These are phyloP conservation scores for Sclerotinia subarctica DNA, from an alignment of 2,329 filamentous ascomycete species.

Conservation along the genomic window DNA sequence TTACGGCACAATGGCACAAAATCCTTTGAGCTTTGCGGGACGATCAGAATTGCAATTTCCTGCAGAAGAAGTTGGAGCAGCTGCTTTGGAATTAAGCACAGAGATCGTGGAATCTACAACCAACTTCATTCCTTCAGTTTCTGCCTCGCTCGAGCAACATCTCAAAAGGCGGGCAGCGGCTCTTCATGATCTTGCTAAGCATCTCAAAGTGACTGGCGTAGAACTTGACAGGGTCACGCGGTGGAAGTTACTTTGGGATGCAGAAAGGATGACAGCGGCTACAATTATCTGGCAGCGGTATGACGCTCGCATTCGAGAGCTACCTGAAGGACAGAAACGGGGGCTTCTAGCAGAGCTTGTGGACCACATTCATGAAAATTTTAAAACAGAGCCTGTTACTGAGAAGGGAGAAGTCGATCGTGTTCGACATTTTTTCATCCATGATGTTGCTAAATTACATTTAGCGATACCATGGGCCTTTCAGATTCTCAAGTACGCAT, in stretches of 20 bases:
- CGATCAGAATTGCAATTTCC: conserved; percentile 65
- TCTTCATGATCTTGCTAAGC: conserved; percentile 68
- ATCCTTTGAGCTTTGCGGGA: conserved; percentile 80
- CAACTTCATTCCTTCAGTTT: conserved; percentile 67
- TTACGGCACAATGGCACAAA: conserved; percentile 77
- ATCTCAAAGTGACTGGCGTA: conserved; percentile 64
- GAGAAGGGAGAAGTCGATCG: conserved; percentile 70
- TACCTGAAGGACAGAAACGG: conserved; percentile 59
- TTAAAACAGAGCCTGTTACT: conserved; percentile 64
- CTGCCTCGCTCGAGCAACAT: conserved; percentile 77
- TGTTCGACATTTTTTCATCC: conserved; percentile 82
- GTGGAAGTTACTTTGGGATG: conserved; percentile 83
- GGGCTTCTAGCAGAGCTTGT: conserved; percentile 73
- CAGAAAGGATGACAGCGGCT: conserved; percentile 84
- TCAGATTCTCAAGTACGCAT: conserved; percentile 70
- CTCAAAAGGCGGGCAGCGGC: conserved; percentile 70
- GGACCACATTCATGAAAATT: conserved; percentile 70
- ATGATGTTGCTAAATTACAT: conserved; percentile 69
- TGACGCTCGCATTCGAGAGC: conserved; percentile 62
- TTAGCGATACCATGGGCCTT: conserved; percentile 76
- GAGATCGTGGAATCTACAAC: conserved; percentile 79
- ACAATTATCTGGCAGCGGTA: conserved; percentile 77
- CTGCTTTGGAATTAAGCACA: conserved; percentile 73
- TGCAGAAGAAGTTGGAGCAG: conserved; percentile 67
- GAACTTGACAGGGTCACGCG: conserved; percentile 64